Evolutionary conservation across 140 eudicot genomes (phyloP).

Genomic region (Oenanthe javanica): DNA sequence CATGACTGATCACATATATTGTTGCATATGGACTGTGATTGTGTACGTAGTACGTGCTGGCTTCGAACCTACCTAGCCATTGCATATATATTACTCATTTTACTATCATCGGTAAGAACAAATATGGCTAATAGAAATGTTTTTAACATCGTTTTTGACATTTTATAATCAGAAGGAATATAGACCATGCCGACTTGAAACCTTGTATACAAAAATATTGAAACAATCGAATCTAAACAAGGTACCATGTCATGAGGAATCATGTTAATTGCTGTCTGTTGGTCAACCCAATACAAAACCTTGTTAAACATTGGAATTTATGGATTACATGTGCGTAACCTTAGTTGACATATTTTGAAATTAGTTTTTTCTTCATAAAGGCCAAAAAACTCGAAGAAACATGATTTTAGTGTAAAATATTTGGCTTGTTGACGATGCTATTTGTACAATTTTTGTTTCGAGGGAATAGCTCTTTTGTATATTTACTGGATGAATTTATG

Average conservation of each 20-base stretch:
- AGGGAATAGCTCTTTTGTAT: no score
- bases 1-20: no score
- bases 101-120: neutral
- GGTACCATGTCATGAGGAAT: neutral
- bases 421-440: neutral
- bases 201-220: neutral
- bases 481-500: neutral
- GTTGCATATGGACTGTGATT: no score
- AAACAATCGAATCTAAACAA: neutral
- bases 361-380: neutral
- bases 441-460: neutral
- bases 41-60: no score
- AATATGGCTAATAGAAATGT: neutral
- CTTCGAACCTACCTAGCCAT: no score
- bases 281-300: neutral
- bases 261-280: neutral
- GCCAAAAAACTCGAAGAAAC: neutral
- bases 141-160: neutral
- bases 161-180: neutral
- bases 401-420: neutral
- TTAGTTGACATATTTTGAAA: neutral
- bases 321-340: neutral
- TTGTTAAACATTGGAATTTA: neutral
- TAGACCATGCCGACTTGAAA: neutral
- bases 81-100: no score